Base-by-base conservation (phyloP, 1,284 basidiomycete species). In the Ustilago trichophora region DNA sequence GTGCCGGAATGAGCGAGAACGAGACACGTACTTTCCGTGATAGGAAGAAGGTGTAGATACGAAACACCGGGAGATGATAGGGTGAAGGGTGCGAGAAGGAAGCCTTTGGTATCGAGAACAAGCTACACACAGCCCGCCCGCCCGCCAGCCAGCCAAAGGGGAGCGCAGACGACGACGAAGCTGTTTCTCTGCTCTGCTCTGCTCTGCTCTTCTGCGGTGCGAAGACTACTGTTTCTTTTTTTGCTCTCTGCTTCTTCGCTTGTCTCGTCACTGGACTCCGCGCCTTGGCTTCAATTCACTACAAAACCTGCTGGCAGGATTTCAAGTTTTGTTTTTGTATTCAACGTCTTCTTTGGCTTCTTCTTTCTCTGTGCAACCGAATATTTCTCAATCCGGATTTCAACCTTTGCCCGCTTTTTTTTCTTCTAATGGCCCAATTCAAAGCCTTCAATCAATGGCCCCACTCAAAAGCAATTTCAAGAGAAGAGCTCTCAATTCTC, bases 21-120 rank as follows among this genome's bases (percentile, higher is more conserved):
- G 25, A 45, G 60, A 57, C 35, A 64, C 60, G 60, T 64, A 64
- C 60, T 64, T 56, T 64, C 60, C 54, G 53, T 52, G n/a, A 37
- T 34, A 64, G 60, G 49, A 52, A 56, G 29, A 37, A 52, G 54
- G 40, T 52, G 52, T 41, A 46, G 60, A 56, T 56, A 53, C 60
- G 44, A 45, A 50, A 64, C 49, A 57, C 60, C 45, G 50, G 41
- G 33, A 53, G 36, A 34, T 22, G 34, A 37, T 40, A 54, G 35
- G 54, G 42, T 57, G 42, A 52, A 41, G 50, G 48, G 44, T 32
- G 41, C 37, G 18, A 38, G 34, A 38, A 38, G 52, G 38, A 48
- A 55, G 53, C 33, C 22, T 33, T 3, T 16, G 13, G n/a, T 26
- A 11, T 8, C 13, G 16, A 12, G 27, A n/a, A n/a, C n/a, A n/a